phyloP scores from a whole-genome alignment of 345 rosid genomes.

The Angophora floribunda region DNA sequence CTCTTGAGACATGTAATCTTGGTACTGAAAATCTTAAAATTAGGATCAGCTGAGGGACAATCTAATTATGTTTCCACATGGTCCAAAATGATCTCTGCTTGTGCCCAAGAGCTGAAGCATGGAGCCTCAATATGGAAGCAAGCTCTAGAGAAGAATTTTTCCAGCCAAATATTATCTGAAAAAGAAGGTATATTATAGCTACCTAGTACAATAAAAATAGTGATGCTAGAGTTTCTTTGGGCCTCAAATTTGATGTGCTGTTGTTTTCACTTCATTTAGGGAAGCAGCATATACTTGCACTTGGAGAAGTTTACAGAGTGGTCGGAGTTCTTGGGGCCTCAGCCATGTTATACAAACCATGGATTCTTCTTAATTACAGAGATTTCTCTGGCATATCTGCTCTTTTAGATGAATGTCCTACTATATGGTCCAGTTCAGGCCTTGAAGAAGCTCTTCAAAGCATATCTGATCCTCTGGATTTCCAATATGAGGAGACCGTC shows the following conservation, averaged over 20 bases:
- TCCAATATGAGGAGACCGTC: constrained; percentile 9
- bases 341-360: constrained; percentile 59
- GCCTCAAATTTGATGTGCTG: not conserved
- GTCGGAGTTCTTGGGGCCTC: constrained; percentile 53
- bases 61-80: constrained; percentile 48
- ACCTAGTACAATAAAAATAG: not conserved
- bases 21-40: constrained; percentile 43
- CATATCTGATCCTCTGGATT: constrained; percentile 21
- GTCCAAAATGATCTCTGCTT: constrained; percentile 45
- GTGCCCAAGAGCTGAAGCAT: constrained; percentile 66
- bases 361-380: constrained; percentile 42
- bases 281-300: constrained; percentile 43
- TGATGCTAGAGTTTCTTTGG: not conserved
- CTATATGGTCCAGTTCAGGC: constrained; percentile 69
- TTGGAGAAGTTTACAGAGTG: constrained; percentile 82
- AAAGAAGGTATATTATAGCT: constrained; percentile 38
- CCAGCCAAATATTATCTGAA: constrained; percentile 28
- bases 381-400: constrained; percentile 14
- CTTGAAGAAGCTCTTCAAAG: constrained; percentile 49
- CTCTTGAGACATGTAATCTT: constrained; percentile 43
- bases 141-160: constrained; percentile 34
- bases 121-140: constrained; percentile 77
- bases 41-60: constrained; percentile 48
- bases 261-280: constrained; percentile 29
- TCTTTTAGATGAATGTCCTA: constrained; percentile 49